Conservation (phyloP, 495 filamentous ascomycete genomes). For the Aspergillus cristatus region DNA sequence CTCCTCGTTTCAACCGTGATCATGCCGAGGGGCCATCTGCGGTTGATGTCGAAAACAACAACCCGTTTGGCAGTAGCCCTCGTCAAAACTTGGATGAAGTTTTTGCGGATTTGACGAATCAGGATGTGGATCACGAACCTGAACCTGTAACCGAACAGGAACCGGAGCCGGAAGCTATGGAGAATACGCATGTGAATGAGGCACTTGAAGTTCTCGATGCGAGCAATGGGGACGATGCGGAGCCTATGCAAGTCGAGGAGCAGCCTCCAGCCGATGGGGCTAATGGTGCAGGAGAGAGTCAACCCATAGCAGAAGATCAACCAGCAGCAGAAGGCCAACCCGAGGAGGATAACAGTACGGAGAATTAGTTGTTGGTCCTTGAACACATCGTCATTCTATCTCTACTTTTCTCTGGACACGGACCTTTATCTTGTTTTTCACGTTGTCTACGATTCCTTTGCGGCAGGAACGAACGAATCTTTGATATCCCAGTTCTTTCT, state of each 20-base stretch:
- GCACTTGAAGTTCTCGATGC: slow-evolving; percentile 37
- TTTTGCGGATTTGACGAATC: slow-evolving; percentile 40
- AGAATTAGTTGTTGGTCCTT: slow-evolving; percentile 1
- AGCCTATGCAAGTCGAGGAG: slow-evolving; percentile 10
- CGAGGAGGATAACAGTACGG: slow-evolving; percentile 6
- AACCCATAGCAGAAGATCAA: no score
- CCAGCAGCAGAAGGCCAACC: no score
- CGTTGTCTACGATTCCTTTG: not conserved
- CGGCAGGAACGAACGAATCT: no score
- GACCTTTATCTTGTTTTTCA: not conserved
- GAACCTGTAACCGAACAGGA: slow-evolving; percentile 22
- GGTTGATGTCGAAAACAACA: slow-evolving; percentile 16
- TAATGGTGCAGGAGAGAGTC: no score
- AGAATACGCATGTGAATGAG: slow-evolving; percentile 39
- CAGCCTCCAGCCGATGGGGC: no score
- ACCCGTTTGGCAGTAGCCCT: slow-evolving; percentile 32
- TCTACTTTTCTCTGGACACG: not conserved
- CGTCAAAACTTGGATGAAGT: slow-evolving; percentile 37
- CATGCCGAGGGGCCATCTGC: slow-evolving; percentile 12
- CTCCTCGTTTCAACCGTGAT: slow-evolving; percentile 28
- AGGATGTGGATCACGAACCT: no score
- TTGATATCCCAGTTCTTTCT: slow-evolving; percentile 12
- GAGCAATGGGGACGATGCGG: slow-evolving; percentile 23
- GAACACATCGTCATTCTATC: no score
- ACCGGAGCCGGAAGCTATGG: slow-evolving; percentile 25